Evolutionary conservation across 768 basidiomycete genomes (phyloP), one percentile per base, ranked within the genome.

Genomic region (Strobilomyces echinocephalus): DNA sequence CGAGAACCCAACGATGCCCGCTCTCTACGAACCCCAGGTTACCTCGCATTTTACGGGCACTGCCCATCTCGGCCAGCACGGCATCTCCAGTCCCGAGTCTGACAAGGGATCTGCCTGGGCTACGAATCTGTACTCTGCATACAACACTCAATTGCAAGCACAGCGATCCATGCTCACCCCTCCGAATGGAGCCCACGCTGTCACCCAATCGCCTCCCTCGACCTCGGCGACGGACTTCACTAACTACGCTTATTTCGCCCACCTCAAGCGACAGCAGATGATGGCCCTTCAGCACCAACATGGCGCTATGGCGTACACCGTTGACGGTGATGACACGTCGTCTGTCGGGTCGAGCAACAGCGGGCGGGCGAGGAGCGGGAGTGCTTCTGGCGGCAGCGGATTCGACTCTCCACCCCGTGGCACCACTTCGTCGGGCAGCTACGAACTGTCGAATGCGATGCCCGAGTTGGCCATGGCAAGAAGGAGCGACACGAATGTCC

Each of bases 1-100:
- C 51, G 81, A 82, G 62, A 81, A 81, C 53, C 80, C 81, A 3
- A 75, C 74, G 2, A 76, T 80, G 72, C 64, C 76, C 48, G 61
- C 72, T 12, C 58, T 74, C 30, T 78, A 78, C 54, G 76, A 78
- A 50, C 69, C 74, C n/a, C 68, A 73, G 51, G 54, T 64, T 30
- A 14, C 61, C 16, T 59, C 64, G 31, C 72, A 73, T 42, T 75
- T 61, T 50, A 26, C 57, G 18, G 55, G 59, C 40, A 40, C 56
- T 34, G 15, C 57, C 20, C 64, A 66, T 33, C 46, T 62, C 8
- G 58, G 48, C 46, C 69, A 57, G 28, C 68, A 67, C 1, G 55
- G 54, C 26, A 43, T 62, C 10, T 20, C 53, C 31, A 50, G 52
- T 2, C 45, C 65, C 10, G 67, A 68, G 30, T 36, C 42, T 1